These are phyloP conservation scores for Claviceps humidiphila DNA, from an alignment of 2,329 filamentous ascomycete species.

Conservation along the genomic window DNA sequence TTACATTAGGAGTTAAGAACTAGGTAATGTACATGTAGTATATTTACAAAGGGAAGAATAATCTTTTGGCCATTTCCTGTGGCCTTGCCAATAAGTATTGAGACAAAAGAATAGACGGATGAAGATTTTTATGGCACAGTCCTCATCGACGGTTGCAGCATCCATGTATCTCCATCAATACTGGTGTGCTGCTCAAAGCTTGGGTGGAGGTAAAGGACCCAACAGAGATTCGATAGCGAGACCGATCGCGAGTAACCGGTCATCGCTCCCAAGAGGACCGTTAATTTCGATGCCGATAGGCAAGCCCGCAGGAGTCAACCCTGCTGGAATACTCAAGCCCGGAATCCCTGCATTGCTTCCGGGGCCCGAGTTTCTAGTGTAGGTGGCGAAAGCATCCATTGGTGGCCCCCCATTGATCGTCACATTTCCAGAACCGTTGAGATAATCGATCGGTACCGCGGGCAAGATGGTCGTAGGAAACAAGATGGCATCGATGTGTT, in stretches of 20 bases:
- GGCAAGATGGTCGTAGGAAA: conserved; percentile 10
- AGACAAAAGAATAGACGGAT: too few relatives aligned
- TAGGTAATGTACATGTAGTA: too few relatives aligned
- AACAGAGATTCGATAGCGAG: conserved; percentile 7
- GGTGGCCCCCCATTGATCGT: conserved; percentile 9
- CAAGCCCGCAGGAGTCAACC: conserved; percentile 3
- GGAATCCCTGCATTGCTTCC: conserved; percentile 10
- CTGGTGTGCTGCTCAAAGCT: background rate
- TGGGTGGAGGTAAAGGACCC: conserved; percentile 6
- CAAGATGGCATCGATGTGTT: conserved; percentile 6
- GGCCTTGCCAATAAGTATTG: too few relatives aligned
- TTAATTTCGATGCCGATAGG: conserved; percentile 10
- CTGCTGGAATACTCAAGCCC: conserved; percentile 8
- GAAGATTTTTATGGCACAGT: too few relatives aligned
- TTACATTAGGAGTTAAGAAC: too few relatives aligned
- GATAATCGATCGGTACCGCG: conserved; percentile 7
- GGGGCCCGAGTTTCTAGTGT: conserved; percentile 6
- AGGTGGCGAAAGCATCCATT: conserved; percentile 5
- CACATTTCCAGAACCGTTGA: conserved; percentile 7
- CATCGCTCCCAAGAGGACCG: conserved; percentile 8
- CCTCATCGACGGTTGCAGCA: too few relatives aligned
- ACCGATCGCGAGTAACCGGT: conserved; percentile 5
- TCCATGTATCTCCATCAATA: background rate
- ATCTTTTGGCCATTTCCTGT: too few relatives aligned
- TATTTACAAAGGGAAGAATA: too few relatives aligned